Conservation (phyloP, 2,329 filamentous ascomycete species). For the Blumeria graminis region DNA sequence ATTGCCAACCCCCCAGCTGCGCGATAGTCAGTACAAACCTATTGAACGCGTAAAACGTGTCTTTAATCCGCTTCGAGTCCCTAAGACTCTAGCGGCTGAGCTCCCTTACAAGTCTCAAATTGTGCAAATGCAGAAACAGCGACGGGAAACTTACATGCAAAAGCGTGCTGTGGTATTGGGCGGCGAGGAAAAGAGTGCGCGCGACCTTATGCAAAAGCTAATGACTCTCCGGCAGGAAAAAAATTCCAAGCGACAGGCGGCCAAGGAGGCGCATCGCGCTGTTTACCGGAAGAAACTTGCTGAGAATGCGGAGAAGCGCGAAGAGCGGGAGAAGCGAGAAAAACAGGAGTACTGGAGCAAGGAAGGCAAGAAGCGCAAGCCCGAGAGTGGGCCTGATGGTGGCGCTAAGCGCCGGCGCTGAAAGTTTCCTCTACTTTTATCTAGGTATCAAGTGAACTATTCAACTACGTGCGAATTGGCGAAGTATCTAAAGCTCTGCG, state of each 20-base stretch:
- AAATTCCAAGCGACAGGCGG: conserved; percentile 53
- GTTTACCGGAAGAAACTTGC: conserved; percentile 65
- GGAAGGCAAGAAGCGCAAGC: conserved; percentile 61
- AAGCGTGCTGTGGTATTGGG: conserved; percentile 77
- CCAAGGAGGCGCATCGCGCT: conserved; percentile 70
- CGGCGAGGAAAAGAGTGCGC: conserved; percentile 70
- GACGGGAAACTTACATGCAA: conserved; percentile 69
- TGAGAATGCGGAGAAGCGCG: conserved; percentile 60
- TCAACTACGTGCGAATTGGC: too few relatives aligned
- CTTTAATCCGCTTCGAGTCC: conserved; percentile 55
- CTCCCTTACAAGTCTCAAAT: conserved; percentile 90
- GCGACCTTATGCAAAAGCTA: conserved; percentile 79
- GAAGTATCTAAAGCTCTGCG: too few relatives aligned
- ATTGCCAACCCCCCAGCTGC: conserved; percentile 52
- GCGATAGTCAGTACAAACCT: conserved; percentile 64
- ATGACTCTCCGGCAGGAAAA: conserved; percentile 80
- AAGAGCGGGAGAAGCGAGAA: conserved; percentile 70
- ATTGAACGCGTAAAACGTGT: conserved; percentile 42
- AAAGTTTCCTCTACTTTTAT: neutral
- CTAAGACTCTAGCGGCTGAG: conserved; percentile 53
- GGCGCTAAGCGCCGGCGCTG: conserved; percentile 13
- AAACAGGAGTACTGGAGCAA: conserved; percentile 78
- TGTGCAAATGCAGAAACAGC: conserved; percentile 54
- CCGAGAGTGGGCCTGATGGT: conserved; percentile 25
- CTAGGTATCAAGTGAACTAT: too few relatives aligned